These are phyloP conservation scores for Ochetophila trinervis DNA, from an alignment of 306 rosid genomes.

Conservation along the genomic window DNA sequence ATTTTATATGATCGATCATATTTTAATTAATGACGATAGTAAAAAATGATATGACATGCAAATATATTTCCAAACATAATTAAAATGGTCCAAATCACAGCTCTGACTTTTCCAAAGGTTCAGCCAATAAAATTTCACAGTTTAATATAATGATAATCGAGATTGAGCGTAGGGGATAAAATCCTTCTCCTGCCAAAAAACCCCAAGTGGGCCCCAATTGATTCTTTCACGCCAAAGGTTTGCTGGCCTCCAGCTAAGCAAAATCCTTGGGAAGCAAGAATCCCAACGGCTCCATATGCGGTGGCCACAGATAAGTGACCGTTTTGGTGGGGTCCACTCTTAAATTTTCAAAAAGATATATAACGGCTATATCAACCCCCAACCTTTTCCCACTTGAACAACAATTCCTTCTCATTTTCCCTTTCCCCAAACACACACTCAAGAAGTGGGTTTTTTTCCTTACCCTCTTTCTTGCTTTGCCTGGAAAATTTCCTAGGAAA, in stretches of 20 bases:
- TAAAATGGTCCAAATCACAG: not conserved
- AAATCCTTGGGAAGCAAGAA: conserved; percentile 14
- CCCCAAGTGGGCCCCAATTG: conserved; percentile 29
- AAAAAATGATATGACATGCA: too few relatives aligned
- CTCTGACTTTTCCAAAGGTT: not conserved
- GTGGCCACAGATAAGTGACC: conserved; percentile 45
- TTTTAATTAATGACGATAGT: too few relatives aligned
- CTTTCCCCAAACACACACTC: not conserved
- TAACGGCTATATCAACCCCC: conserved; percentile 18
- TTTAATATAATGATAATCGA: not conserved
- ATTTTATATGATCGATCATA: too few relatives aligned
- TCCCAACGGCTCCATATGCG: conserved; percentile 43
- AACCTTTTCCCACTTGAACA: not conserved
- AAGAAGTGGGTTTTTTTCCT: too few relatives aligned
- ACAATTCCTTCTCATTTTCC: conserved; percentile 2
- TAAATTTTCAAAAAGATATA: conserved; percentile 11
- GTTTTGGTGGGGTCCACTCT: conserved; percentile 35
- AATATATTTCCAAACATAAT: too few relatives aligned
- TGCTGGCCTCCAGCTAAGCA: conserved; percentile 45
- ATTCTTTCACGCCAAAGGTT: conserved; percentile 8
- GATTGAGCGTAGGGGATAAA: not conserved
- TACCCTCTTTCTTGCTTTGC: not conserved
- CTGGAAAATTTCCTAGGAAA: not conserved
- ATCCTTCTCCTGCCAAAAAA: not conserved
- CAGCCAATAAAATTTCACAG: not conserved